A percentile compares a stretch with the other conserved stretches of the same genome.
phyloP scores from a whole-genome alignment of 768 basidiomycete species.

The Leccinum disarticulatum region DNA sequence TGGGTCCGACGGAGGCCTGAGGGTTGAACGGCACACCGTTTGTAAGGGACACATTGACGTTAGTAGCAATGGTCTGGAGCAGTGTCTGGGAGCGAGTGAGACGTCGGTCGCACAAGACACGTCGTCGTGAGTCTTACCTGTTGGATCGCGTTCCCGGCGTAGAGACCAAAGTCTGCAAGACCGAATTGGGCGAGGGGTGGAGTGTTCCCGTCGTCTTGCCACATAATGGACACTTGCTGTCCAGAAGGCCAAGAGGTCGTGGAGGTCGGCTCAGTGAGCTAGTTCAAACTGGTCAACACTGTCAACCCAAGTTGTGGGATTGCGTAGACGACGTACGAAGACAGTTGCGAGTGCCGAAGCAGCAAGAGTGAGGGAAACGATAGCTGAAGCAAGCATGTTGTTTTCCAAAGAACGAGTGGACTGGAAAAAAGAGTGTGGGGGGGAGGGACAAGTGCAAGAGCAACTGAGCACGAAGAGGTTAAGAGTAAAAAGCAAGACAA shows the following conservation, averaged over 20 bases:
- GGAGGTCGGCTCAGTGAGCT: conserved; percentile 61
- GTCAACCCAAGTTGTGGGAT: neutral
- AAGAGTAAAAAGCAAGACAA: neutral
- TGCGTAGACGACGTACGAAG: conserved; percentile 45
- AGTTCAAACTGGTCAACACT: conserved; percentile 3
- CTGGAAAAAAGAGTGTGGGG: conserved; percentile 26
- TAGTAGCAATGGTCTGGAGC: conserved; percentile 51
- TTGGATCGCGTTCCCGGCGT: conserved; percentile 55
- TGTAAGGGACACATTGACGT: conserved; percentile 51
- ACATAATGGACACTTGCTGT: conserved; percentile 47
- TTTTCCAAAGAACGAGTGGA: conserved; percentile 18
- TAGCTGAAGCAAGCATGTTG: conserved; percentile 51
- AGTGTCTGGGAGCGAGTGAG: conserved; percentile 41
- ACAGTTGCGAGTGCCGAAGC: conserved; percentile 55
- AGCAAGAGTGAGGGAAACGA: conserved; percentile 52
- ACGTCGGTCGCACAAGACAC: neutral
- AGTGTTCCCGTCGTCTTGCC: conserved; percentile 53
- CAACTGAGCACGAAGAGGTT: neutral
- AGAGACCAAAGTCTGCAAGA: conserved; percentile 52
- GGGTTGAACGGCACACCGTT: conserved; percentile 52
- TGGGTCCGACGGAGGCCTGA: conserved; percentile 51
- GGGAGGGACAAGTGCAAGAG: conserved; percentile 4
- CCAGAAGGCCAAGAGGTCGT: conserved; percentile 50
- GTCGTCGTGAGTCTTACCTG: conserved; percentile 47
- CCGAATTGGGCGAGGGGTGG: conserved; percentile 58